Conservation (phyloP, 1,284 basidiomycete genomes). For the Earliella scabrosa region DNA sequence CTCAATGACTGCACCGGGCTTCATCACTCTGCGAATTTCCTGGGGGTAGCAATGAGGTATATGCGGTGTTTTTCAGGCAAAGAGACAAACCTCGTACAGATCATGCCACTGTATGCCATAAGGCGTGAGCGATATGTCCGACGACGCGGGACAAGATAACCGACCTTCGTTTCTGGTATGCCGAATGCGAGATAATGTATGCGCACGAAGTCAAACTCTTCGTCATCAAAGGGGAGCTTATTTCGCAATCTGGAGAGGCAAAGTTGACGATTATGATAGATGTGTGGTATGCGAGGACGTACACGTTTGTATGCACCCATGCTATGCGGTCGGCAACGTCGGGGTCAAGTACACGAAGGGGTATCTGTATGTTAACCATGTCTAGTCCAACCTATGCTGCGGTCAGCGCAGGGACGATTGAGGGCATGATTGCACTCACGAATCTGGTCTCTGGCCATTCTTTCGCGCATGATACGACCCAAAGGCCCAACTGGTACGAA, state of each 20-base stretch:
- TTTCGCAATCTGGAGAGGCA: conserved; percentile 60
- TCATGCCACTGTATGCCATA: conserved; percentile 64
- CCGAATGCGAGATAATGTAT: conserved; percentile 65
- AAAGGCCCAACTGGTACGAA: conserved; percentile 59
- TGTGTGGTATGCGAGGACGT: conserved; percentile 30
- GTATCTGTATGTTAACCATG: conserved; percentile 71
- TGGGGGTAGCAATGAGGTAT: conserved; percentile 29
- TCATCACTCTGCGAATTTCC: conserved; percentile 72
- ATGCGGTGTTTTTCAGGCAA: neutral
- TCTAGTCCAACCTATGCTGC: conserved; percentile 69
- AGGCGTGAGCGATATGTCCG: conserved; percentile 5
- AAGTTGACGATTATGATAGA: conserved; percentile 5
- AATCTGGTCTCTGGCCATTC: conserved; percentile 70
- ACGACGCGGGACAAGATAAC: conserved; percentile 4
- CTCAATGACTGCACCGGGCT: conserved; percentile 71
- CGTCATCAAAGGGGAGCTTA: conserved; percentile 76
- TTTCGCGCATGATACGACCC: conserved; percentile 75
- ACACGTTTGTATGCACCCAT: conserved; percentile 82
- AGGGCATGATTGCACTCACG: conserved; percentile 47
- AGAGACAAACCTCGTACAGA: conserved; percentile 61
- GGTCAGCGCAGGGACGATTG: neutral
- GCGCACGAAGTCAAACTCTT: conserved; percentile 80
- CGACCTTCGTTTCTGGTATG: conserved; percentile 75
- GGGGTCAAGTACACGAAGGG: conserved; percentile 51
- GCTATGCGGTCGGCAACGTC: conserved; percentile 57